Evolutionary conservation across 257 asterid species (phyloP).

Genomic region (Lycium barbarum): DNA sequence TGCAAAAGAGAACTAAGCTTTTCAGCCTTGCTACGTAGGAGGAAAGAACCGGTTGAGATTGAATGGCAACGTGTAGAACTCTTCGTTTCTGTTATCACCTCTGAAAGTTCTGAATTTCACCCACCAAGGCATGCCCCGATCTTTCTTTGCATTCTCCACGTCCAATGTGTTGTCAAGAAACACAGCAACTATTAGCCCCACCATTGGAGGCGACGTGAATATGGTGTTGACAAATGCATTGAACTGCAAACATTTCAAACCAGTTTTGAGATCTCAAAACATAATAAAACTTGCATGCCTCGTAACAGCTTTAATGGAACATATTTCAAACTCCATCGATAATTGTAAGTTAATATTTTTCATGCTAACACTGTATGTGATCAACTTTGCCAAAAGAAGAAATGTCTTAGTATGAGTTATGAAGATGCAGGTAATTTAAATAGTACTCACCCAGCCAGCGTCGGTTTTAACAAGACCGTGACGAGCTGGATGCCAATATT

Average conservation of each 20-base stretch:
- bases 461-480: slow-evolving; percentile 85
- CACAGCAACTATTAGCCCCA: slow-evolving; percentile 81
- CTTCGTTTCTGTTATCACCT: slow-evolving; percentile 95
- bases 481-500: slow-evolving; percentile 67
- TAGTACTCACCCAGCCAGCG: slow-evolving; percentile 93
- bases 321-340: not conserved
- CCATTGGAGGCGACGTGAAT: slow-evolving; percentile 87
- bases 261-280: not conserved
- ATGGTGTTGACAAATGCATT: slow-evolving; percentile 89
- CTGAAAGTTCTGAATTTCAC: slow-evolving; percentile 86
- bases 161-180: slow-evolving; percentile 93
- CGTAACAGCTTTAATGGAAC: not conserved
- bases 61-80: slow-evolving; percentile 92
- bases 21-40: slow-evolving; percentile 60
- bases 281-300: not conserved
- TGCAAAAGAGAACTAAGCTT: slow-evolving; percentile 29
- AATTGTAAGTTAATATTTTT: no score
- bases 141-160: slow-evolving; percentile 91
- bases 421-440: not conserved
- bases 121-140: slow-evolving; percentile 99
- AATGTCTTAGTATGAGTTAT: not conserved
- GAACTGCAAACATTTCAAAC: slow-evolving; percentile 57
- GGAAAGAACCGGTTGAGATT: slow-evolving; percentile 97
- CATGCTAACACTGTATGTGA: not conserved
- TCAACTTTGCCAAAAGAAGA: not conserved